Evolutionary conservation across 495 filamentous ascomycete species (phyloP).

Genomic region (Lophium mytilinum): DNA sequence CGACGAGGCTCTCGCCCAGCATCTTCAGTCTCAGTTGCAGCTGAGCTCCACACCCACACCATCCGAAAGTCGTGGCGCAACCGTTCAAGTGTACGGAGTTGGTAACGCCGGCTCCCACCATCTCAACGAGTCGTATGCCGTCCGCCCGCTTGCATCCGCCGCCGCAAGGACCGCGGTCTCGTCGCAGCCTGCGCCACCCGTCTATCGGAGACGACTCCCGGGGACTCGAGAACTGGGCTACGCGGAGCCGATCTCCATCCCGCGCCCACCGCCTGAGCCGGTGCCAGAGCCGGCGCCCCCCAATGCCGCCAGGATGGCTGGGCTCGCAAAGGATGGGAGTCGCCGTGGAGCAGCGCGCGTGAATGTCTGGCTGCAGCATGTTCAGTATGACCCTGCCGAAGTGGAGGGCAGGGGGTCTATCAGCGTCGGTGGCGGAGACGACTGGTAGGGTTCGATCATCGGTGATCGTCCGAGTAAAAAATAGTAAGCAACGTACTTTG

Average conservation of each 20-base stretch:
- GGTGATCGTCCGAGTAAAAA: conserved; percentile 7
- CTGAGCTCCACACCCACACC: conserved; percentile 24
- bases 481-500: too few relatives aligned
- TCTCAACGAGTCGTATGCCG: conserved; percentile 23
- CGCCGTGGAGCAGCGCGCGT: conserved; percentile 21
- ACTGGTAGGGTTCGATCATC: not conserved
- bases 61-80: conserved; percentile 9
- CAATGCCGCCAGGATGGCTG: conserved; percentile 23
- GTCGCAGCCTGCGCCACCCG: not conserved
- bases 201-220: not conserved
- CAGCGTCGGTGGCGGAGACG: conserved; percentile 12
- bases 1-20: conserved; percentile 50
- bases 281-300: not conserved
- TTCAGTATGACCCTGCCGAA: conserved; percentile 20
- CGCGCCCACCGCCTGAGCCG: conserved; percentile 2
- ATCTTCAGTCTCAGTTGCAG: conserved; percentile 43
- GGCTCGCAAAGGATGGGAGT: conserved; percentile 21
- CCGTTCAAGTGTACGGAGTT: conserved; percentile 18
- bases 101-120: conserved; percentile 19
- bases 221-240: not conserved
- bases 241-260: not conserved
- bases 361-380: conserved; percentile 26
- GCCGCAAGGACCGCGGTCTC: conserved; percentile 9
- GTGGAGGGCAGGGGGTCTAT: conserved; percentile 2
- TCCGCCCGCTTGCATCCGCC: conserved; percentile 12